These are phyloP conservation scores for Candida sp. DNA, from an alignment of 1,139 yeast genomes.

Conservation along the genomic window DNA sequence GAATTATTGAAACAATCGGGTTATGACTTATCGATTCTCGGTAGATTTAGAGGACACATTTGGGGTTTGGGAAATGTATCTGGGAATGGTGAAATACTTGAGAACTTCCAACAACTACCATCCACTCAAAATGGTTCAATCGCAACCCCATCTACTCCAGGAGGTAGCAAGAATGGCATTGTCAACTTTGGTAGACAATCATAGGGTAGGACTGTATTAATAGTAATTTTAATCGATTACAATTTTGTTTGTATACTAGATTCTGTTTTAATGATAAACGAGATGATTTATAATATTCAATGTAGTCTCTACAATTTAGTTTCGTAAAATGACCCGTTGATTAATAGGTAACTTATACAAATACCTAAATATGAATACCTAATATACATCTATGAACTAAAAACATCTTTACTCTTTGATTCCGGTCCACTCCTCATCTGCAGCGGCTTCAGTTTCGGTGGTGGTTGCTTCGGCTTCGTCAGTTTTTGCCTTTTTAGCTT, in stretches of 20 bases:
- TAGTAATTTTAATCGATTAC: slow-evolving; percentile 1
- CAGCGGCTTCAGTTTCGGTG: slow-evolving; percentile 12
- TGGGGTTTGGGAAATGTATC: slow-evolving; percentile 47
- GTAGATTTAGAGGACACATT: slow-evolving; percentile 46
- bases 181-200: slow-evolving; percentile 35
- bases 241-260: slow-evolving; percentile 7
- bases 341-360: slow-evolving; percentile 3
- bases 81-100: slow-evolving; percentile 10
- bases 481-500: slow-evolving; percentile 11
- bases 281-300: slow-evolving; percentile 1
- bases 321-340: slow-evolving; percentile 5
- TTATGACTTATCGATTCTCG: slow-evolving; percentile 31
- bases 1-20: slow-evolving; percentile 47
- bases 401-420: slow-evolving; percentile 13
- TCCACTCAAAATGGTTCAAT: slow-evolving; percentile 14
- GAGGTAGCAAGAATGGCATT: slow-evolving; percentile 19
- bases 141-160: slow-evolving; percentile 22
- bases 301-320: neutral
- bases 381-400: slow-evolving; percentile 6
- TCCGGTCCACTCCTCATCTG: slow-evolving; percentile 19
- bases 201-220: slow-evolving; percentile 7
- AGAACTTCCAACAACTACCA: slow-evolving; percentile 8
- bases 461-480: slow-evolving; percentile 9
- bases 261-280: slow-evolving; percentile 1
- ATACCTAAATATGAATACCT: slow-evolving; percentile 5